Evolutionary conservation across 2,329 filamentous ascomycete species (phyloP).

Genomic region (Whalleya microplaca): DNA sequence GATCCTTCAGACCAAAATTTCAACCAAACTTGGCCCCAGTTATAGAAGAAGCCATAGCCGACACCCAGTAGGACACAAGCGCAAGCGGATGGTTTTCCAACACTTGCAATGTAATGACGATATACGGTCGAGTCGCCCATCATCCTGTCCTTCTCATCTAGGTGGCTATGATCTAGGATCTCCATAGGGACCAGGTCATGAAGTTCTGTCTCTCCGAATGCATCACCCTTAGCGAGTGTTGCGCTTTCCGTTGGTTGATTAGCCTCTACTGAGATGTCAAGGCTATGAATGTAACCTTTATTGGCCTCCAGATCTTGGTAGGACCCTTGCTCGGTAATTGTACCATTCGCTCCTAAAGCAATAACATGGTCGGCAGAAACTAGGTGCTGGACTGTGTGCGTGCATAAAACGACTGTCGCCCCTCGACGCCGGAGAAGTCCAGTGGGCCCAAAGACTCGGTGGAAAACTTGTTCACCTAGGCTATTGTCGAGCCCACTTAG

Average conservation of each 20-base stretch:
- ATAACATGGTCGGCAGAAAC: slow-evolving; percentile 51
- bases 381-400: slow-evolving; percentile 44
- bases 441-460: slow-evolving; percentile 33
- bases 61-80: slow-evolving; percentile 16
- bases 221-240: slow-evolving; percentile 1
- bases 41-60: slow-evolving; percentile 25
- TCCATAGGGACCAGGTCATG: background rate
- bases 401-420: slow-evolving; percentile 41
- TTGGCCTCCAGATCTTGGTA: slow-evolving; percentile 42
- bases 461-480: slow-evolving; percentile 39
- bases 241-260: slow-evolving; percentile 6
- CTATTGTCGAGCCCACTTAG: slow-evolving; percentile 41
- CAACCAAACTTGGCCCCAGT: slow-evolving; percentile 32
- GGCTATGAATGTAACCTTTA: slow-evolving; percentile 28
- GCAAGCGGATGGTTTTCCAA: slow-evolving; percentile 17
- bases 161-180: slow-evolving; percentile 1
- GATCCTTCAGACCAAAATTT: slow-evolving; percentile 29
- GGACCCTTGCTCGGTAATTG: slow-evolving; percentile 48
- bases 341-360: slow-evolving; percentile 45
- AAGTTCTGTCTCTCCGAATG: background rate
- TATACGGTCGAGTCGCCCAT: slow-evolving; percentile 28
- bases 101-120: slow-evolving; percentile 30
- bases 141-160: slow-evolving; percentile 1
- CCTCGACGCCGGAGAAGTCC: slow-evolving; percentile 32
- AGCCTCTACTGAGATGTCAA: slow-evolving; percentile 20